phyloP scores from a whole-genome alignment of 2,329 filamentous ascomycete genomes.

The Thermoascus crustaceus region DNA sequence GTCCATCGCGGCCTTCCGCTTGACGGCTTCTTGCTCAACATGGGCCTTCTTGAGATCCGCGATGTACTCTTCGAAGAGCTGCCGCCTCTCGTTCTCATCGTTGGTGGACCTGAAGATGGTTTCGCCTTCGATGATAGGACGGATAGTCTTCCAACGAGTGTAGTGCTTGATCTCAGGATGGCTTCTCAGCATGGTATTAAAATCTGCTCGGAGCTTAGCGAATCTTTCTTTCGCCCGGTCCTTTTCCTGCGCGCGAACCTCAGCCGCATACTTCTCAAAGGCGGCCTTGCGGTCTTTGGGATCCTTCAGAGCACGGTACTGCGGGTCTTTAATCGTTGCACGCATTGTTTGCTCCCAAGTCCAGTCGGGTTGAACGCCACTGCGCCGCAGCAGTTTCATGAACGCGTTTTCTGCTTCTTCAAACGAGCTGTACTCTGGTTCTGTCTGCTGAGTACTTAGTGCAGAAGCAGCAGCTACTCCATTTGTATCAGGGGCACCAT shows the following conservation, averaged over 20 bases:
- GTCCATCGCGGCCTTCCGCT: slow-evolving; percentile 74
- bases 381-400: slow-evolving; percentile 76
- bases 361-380: slow-evolving; percentile 84
- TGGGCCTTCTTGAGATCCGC: slow-evolving; percentile 73
- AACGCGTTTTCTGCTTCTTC: slow-evolving; percentile 94
- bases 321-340: slow-evolving; percentile 76
- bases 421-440: slow-evolving; percentile 67
- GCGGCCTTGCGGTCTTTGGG: slow-evolving; percentile 82
- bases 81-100: slow-evolving; percentile 76
- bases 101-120: slow-evolving; percentile 89
- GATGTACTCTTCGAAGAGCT: slow-evolving; percentile 91
- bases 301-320: slow-evolving; percentile 88
- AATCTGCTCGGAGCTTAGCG: slow-evolving; percentile 85
- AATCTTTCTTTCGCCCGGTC: slow-evolving; percentile 88
- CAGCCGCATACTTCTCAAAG: slow-evolving; percentile 90
- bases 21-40: slow-evolving; percentile 62
- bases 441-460: slow-evolving; percentile 40
- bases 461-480: slow-evolving; percentile 30
- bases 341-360: slow-evolving; percentile 85
- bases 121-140: slow-evolving; percentile 88
- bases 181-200: slow-evolving; percentile 89
- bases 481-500: slow-evolving; percentile 34
- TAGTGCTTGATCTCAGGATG: slow-evolving; percentile 97
- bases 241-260: slow-evolving; percentile 86
- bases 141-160: slow-evolving; percentile 92